Evolutionary conservation across 352 stramenopile species (phyloP), one percentile per base, ranked within the genome.

Genomic region (Phytophthora rubi): DNA sequence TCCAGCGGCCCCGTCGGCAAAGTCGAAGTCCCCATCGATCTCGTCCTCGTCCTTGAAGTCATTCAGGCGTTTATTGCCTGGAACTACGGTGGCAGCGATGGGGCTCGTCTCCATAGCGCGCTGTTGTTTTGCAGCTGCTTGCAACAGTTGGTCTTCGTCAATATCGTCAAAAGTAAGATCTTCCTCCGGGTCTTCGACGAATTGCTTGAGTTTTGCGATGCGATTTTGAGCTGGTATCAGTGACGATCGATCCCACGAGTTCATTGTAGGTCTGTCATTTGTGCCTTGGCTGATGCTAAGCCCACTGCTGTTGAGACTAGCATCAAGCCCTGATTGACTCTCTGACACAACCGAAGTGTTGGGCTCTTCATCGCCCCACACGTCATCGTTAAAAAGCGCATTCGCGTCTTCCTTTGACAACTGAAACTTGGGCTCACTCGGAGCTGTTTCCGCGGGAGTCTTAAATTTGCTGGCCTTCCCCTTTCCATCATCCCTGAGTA

Each of bases 381-480:
- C 59, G 6, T 91, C 79, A 47, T 93, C 85, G n/a, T 86, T 72
- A 13, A 95, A 80, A 7, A 95, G 69, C 2, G 76, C 81, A 7
- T 62, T 89, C 6, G 80, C 89, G 59, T 96, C 89, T 79, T 96
- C 89, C 59, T 90, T 86, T 1, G 81, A 91, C 1, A 96, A 57
- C 53, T 93, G 83, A 53, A 94, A 93, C 8, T 75, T 78, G 10
- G 71, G 59, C 18, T 79, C 68, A n/a, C 26, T 66, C 28, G 49
- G 39, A 6, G 37, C 39, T 45, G 21, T 67, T 30, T 71, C 63
- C 16, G 23, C 56, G n/a, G 62, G 30, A 13, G 28, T 9, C 21
- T 70, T 71, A 6, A 32, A 12, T 28, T 55, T 63, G 18, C 35
- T 66, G 6, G 52, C 44, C 49, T 62, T 62, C 35, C 5, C 54